A percentile compares a stretch with the other conserved stretches of the same genome.
phyloP scores from a whole-genome alignment of 805 yeast species.

The Pichia cabralensis region DNA sequence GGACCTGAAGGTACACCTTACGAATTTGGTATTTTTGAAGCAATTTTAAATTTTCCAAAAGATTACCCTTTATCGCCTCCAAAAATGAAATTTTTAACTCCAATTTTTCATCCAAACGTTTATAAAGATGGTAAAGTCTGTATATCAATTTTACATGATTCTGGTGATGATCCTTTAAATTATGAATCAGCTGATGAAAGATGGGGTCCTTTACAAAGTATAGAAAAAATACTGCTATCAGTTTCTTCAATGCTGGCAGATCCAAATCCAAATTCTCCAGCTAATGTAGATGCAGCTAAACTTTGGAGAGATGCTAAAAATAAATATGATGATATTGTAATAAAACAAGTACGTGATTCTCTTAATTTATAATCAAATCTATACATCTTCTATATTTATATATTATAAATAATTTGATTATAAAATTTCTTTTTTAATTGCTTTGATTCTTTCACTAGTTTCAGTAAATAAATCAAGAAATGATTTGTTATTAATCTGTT shows the following conservation, averaged over 20 bases:
- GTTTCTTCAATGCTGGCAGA: constrained; percentile 96
- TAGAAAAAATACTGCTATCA: constrained; percentile 88
- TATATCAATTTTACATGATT: constrained; percentile 88
- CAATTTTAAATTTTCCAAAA: constrained; percentile 35
- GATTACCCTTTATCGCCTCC: constrained; percentile 60
- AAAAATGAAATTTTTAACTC: constrained; percentile 53
- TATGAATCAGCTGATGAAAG: constrained; percentile 94
- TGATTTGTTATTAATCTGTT: constrained; percentile 6
- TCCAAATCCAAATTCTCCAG: constrained; percentile 94
- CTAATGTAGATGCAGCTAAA: constrained; percentile 72
- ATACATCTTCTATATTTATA: not conserved
- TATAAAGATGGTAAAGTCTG: constrained; percentile 94
- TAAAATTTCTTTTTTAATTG: constrained; percentile 15
- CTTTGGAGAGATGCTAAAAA: constrained; percentile 82
- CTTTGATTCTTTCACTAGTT: constrained; percentile 14
- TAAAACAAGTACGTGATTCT: constrained; percentile 39
- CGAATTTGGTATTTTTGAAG: constrained; percentile 44
- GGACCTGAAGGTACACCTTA: constrained; percentile 51
- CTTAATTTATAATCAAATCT: not conserved
- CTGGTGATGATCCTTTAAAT: constrained; percentile 95
- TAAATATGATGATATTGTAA: constrained; percentile 56
- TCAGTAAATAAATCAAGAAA: constrained; percentile 6
- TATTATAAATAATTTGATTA: not conserved
- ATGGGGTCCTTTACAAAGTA: constrained; percentile 97
- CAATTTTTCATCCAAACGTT: constrained; percentile 86